Evolutionary conservation across 768 basidiomycete species (phyloP), one percentile per base, ranked within the genome.

Genomic region (Rhodotorula toruloides): DNA sequence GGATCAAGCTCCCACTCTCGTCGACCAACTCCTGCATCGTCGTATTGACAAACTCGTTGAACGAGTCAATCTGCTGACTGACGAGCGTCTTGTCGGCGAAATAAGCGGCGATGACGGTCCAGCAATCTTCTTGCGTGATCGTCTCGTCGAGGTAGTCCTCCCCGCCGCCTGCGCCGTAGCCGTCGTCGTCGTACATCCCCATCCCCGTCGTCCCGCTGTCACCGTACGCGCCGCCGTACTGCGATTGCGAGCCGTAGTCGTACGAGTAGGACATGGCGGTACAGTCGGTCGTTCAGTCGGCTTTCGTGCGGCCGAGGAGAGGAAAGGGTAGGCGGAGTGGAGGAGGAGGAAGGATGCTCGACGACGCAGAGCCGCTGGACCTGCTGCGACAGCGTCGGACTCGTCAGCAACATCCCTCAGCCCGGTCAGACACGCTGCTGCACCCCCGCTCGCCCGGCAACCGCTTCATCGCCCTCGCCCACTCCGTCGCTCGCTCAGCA

Each of bases 21-120:
- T 97, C 96, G 29, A 99, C 93, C 32, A 99, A 83, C 77, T 98
- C 96, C 79, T 98, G 94, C 92, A 99, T 96, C 21, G 92, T 97
- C 74, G 97, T 97, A 76, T 97, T 91, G 40, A 99, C 90, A 75
- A 98, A 99, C 79, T 98, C 94, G 77, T 99, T 92, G 79, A 94
- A 99, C 17, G 90, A 93, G 80, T 94, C 92, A 59, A 98, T 85
- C 77, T 99, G 96, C 77, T 99, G 96, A 54, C 91, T 85, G 58
- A 98, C 96, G 67, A 99, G 87, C 79, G 94, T 94, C 78, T 94
- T 96, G 77, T 91, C 89, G 69, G 91, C 87, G 78, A 99, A 98
- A 81, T 94, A 99, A 74, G 90, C 87, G 68, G 90, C 88, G 74
- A 98, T 97, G 76, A 99, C 87, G 46, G 87, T 86, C 91, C 91